Base-by-base conservation (phyloP, 75 land plant species). In the Pinus taeda region DNA sequence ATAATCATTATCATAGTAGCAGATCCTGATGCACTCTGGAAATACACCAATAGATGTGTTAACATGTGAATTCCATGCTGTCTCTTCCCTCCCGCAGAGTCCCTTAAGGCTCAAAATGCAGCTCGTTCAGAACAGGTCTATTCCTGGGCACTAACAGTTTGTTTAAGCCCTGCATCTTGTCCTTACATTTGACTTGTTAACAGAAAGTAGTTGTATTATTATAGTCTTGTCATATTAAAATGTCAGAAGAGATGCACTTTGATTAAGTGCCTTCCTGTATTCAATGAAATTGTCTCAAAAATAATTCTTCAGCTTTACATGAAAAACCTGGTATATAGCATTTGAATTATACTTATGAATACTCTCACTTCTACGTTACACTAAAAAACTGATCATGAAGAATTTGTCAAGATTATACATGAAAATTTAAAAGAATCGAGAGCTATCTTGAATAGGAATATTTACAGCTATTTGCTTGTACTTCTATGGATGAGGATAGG, bases 361-460 rank as follows among this genome's bases (percentile, higher is more conserved):
- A 39, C 39, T 42, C 49, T 49, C 30, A 42, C 49, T 69, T n/a
- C 11, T 36, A 49, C 22, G 33, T 8, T 67, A 67, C 71, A 64
- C 33, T 13, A 64, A 15, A 29, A 17, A 64, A 15, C 15, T 65
- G 6, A 65, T 36, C 36, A 7, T 15, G 6, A 15, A 65, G 18
- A 65, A 36, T 49, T 49, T 9, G 11, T 49, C 55, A 9, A 62
- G 30, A 29, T 24, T 1, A 15, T 65, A 65, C 69, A 33, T 24
- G 8, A 65, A 65, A 33, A 65, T 24, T 20, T 37, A 18, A 69
- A 69, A 69, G 72, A 69, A 69, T 69, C 42, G 72, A 36, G 45
- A 69, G 72, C 72, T 69, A 42, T 20, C 36, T 42, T 69, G 72
- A 69, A 69, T 39, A 69, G 72, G 39, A 69, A 17, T 69, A 69